Base-by-base conservation (phyloP, 192 early-diverging fungal genomes). In the Funneliformis geosporum region DNA sequence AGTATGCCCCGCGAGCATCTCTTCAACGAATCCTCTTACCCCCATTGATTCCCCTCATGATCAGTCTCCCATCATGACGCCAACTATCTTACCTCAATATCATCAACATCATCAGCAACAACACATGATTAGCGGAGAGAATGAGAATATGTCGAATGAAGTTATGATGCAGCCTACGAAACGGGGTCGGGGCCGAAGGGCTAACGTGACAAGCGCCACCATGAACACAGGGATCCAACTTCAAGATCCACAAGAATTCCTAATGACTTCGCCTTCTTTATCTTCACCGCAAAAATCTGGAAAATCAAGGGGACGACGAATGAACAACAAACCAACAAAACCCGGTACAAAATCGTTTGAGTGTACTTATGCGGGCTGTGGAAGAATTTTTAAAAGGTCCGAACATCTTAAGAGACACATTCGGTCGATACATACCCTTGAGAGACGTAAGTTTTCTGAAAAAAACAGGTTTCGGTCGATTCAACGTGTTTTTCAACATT, bases 381-480 rank as follows among this genome's bases (percentile, higher is more conserved):
- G 89, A 39, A 87, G 88, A 76, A 81, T 90, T 33, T 90, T 90
- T 50, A 90, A 90, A 79, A 60, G 89, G 28, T 90, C 89, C 11
- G 89, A 90, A 67, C 89, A 90, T 75, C 79, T 90, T 18, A 90
- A 90, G 76, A 80, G 89, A 65, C 89, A 90, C 44, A 85, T 89
- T 74, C 84, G 89, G 62, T 89, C 88, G 38, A 90, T 90, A 68
- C 89, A 90, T 62, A 90, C 89, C 1, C 82, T 87, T 59, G 89
- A 90, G 75, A 86, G 88, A 86, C 89, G 89, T 90, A 87, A 85
- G 86, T 83, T 33, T 73, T 46, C n/a, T 12, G 8, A 39, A 23
- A 38, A 27, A 33, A n/a, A 14, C 43, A 40, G 16, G 61, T 73
- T 64, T 75, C 64, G 28, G 39, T 61, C 28, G 46, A 27, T 38